Base-by-base conservation (phyloP, 768 basidiomycete species). In the Tylopilus felleus region DNA sequence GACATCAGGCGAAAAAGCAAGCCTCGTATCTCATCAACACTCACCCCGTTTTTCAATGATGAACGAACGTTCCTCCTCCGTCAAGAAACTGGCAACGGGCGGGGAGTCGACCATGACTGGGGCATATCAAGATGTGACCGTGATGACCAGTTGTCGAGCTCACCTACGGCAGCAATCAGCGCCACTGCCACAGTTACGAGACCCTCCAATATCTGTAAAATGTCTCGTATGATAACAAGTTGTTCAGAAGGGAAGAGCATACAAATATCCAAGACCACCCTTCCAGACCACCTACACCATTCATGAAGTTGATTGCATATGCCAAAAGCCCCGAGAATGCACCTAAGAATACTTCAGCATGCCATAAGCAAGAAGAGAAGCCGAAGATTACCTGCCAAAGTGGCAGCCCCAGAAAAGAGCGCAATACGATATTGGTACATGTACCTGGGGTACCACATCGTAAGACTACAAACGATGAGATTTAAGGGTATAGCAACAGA, bases 181-280 rank as follows among this genome's bases (percentile, higher is more conserved):
- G 51, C 43, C 35, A 45, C 42, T 38, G 17, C 10, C 8, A 45
- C 35, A 22, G 51, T 52, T 4, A 25, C 51, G 22, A 52, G 43
- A 22, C 51, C 51, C 35, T 52, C 51, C n/a, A 52, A 19, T 45
- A 52, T 52, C 51, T 52, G 27, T 5, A 8, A 3, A 9, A 9
- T 36, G 36, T 38, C 2, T 51, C 9, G 14, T 8, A 38, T 51
- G n/a, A 17, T 4, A 36, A 23, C 13, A 28, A 17, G n/a, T 19
- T 14, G 17, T 21, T 29, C 12, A 22, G 13, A 38, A 22, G 12
- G 4, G 6, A 17, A 23, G 5, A 33, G 5, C 51, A 2, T 52
- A 52, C 51, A 38, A 52, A 52, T 52, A 52, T 52, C 43, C 51
- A 52, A 19, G 51, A 52, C 51, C 51, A 52, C 43, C 51, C 51